A percentile compares a stretch with the other conserved stretches of the same genome.
These are phyloP conservation scores for Solanum chilense DNA, from an alignment of 257 asterid species.

Conservation along the genomic window DNA sequence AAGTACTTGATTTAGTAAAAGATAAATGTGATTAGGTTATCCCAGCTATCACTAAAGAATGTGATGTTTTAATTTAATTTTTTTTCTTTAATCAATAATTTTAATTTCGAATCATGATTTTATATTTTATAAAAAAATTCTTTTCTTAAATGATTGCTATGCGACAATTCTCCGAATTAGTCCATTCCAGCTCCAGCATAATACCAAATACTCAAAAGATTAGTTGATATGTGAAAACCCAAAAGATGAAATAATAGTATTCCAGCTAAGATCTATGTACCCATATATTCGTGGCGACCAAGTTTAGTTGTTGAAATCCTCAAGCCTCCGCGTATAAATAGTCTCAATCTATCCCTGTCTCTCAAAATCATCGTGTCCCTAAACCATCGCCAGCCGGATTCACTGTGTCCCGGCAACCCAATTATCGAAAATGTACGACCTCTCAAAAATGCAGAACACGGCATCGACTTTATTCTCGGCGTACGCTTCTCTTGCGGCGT, in stretches of 20 bases:
- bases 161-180: background rate
- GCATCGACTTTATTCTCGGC: conserved; percentile 55
- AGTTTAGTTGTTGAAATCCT: background rate
- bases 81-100: too few species aligned
- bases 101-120: too few species aligned
- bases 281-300: background rate
- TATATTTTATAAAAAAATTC: too few species aligned
- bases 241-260: background rate
- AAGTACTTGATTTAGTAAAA: background rate
- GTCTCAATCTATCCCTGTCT: background rate
- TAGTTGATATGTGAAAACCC: background rate
- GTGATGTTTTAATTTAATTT: background rate
- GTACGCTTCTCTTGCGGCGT: conserved; percentile 67
- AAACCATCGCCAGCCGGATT: background rate
- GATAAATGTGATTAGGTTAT: background rate
- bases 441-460: conserved; percentile 40
- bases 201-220: too few species aligned
- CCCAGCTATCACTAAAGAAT: background rate
- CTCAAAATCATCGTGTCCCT: background rate
- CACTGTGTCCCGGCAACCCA: background rate
- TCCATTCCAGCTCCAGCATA: background rate
- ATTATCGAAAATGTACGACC: conserved; percentile 14
- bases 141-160: too few species aligned
- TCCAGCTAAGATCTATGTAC: background rate
- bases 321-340: background rate